phyloP scores from a whole-genome alignment of 192 early-diverging fungal species.

The Ambispora gerdemannii region DNA sequence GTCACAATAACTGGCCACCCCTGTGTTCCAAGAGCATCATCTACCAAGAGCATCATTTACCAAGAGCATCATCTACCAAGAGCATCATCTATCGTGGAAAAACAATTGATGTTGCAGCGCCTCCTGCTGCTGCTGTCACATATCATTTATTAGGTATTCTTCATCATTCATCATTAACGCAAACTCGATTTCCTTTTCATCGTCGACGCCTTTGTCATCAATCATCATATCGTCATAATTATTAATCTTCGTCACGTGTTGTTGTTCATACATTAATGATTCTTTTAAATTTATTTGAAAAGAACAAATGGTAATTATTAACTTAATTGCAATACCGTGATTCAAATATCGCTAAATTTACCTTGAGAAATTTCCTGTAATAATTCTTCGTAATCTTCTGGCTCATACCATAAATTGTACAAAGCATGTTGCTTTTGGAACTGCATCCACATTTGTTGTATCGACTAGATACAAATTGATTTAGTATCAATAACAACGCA shows the following conservation, averaged over 20 bases:
- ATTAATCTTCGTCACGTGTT: background rate
- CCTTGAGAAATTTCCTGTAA: background rate
- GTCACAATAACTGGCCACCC: no score
- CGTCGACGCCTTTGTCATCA: no score
- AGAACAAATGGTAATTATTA: background rate
- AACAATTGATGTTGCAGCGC: no score
- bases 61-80: no score
- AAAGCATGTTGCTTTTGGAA: background rate
- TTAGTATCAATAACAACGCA: background rate
- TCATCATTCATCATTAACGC: no score
- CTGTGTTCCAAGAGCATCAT: no score
- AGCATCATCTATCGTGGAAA: no score
- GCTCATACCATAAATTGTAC: background rate
- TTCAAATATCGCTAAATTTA: background rate
- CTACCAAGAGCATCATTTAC: no score
- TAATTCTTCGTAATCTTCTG: background rate
- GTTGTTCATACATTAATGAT: background rate
- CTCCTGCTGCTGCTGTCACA: no score
- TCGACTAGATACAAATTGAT: background rate
- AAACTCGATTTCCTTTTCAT: background rate
- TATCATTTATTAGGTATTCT: no score
- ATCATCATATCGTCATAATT: background rate
- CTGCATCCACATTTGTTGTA: background rate
- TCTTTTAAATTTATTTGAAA: background rate
- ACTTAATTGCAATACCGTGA: background rate